These are phyloP conservation scores for Neostapfia colusana DNA, from an alignment of 176 grass and related monocot genomes.

Conservation along the genomic window DNA sequence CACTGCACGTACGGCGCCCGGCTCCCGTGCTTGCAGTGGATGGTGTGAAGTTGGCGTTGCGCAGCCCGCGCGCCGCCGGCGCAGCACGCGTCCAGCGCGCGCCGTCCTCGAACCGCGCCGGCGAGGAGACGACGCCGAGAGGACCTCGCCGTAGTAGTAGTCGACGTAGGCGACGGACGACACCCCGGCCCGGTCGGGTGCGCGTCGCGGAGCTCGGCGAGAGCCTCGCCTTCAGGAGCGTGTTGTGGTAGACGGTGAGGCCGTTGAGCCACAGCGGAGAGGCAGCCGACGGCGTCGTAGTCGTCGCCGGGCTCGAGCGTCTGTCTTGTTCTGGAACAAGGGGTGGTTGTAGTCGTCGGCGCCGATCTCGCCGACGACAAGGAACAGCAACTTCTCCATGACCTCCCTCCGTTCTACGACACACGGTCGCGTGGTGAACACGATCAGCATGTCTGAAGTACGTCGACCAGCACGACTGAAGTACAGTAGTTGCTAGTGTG, in stretches of 20 bases:
- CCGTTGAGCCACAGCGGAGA: slow-evolving; percentile 48
- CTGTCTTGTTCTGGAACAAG: slow-evolving; percentile 50
- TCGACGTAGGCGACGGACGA: slow-evolving; percentile 39
- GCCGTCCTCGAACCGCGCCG: neutral
- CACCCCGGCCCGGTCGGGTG: slow-evolving; percentile 9
- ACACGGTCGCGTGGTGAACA: too few species aligned
- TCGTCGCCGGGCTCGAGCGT: neutral
- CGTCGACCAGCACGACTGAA: too few species aligned
- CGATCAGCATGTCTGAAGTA: too few species aligned
- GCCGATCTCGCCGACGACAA: slow-evolving; percentile 73
- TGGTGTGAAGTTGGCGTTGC: slow-evolving; percentile 36
- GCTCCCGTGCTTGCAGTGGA: slow-evolving; percentile 34
- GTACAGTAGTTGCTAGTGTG: too few species aligned
- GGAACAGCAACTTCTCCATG: slow-evolving; percentile 55
- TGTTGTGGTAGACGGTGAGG: slow-evolving; percentile 38
- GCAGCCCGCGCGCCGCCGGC: slow-evolving; percentile 26
- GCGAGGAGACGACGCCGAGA: neutral
- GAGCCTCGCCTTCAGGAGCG: slow-evolving; percentile 12
- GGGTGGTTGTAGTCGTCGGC: slow-evolving; percentile 76
- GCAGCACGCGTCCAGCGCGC: slow-evolving; percentile 37
- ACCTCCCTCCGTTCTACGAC: slow-evolving; percentile 42
- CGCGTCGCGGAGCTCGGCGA: slow-evolving; percentile 24
- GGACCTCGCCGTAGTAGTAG: slow-evolving; percentile 46
- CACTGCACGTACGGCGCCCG: slow-evolving; percentile 32
- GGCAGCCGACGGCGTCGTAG: slow-evolving; percentile 37